phyloP scores from a whole-genome alignment of 371 early-diverging fungal genomes.

The Lichtheimia ramosa region DNA sequence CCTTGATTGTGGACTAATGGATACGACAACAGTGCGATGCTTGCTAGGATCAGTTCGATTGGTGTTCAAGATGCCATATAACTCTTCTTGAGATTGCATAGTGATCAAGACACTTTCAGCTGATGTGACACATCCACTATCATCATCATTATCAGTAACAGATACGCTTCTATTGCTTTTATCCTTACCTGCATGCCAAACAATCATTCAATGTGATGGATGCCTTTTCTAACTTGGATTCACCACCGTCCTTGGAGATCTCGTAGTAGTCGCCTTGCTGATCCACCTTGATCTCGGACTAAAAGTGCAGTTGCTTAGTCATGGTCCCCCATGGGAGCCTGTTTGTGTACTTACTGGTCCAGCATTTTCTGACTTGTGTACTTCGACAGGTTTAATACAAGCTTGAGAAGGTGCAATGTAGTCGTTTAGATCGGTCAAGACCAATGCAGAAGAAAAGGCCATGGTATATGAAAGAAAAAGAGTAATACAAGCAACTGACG shows the following conservation, averaged over 20 bases:
- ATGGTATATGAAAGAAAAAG: slow-evolving; percentile 22
- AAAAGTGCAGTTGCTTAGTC: slow-evolving; percentile 10
- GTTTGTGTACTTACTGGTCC: slow-evolving; percentile 37
- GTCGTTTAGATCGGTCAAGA: slow-evolving; percentile 93
- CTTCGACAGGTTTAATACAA: slow-evolving; percentile 92
- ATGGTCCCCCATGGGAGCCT: slow-evolving; percentile 8
- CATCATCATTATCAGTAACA: neutral
- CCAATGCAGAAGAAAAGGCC: slow-evolving; percentile 78
- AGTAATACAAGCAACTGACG: no score
- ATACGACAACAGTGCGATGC: slow-evolving; percentile 67
- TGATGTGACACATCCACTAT: slow-evolving; percentile 95
- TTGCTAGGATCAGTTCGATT: slow-evolving; percentile 58
- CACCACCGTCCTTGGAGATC: slow-evolving; percentile 83
- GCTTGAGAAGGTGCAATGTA: slow-evolving; percentile 94
- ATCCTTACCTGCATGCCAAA: slow-evolving; percentile 88
- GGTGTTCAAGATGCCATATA: slow-evolving; percentile 70
- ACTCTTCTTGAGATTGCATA: slow-evolving; percentile 88
- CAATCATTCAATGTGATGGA: slow-evolving; percentile 93
- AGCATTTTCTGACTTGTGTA: slow-evolving; percentile 59
- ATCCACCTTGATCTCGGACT: slow-evolving; percentile 72
- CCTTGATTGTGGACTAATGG: slow-evolving; percentile 89
- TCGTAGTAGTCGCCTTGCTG: slow-evolving; percentile 73
- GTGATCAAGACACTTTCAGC: slow-evolving; percentile 93
- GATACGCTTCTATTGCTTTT: neutral
- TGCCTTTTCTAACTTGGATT: slow-evolving; percentile 81